phyloP scores from a whole-genome alignment of 768 basidiomycete genomes.

The Clavaria fumosa region DNA sequence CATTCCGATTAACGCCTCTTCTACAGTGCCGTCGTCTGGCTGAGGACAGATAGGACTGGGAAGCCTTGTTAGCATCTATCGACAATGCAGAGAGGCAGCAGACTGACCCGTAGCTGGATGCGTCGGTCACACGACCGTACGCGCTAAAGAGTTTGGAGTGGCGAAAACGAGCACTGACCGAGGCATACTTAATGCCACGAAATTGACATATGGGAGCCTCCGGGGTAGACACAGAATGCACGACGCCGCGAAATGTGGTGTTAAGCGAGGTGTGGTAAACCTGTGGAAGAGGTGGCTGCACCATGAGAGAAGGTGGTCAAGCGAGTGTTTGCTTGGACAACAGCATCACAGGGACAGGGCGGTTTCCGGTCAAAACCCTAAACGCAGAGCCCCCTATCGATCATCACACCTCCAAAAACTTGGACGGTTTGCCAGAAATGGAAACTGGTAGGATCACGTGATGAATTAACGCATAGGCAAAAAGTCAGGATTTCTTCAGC shows the following conservation, averaged over 20 bases:
- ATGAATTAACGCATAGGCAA: no score
- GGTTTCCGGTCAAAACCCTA: no score
- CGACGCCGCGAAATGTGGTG: slow-evolving; percentile 51
- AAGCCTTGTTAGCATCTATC: slow-evolving; percentile 4
- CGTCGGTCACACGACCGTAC: slow-evolving; percentile 44
- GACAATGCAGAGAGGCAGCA: slow-evolving; percentile 2
- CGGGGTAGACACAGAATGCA: slow-evolving; percentile 42
- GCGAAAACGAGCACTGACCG: slow-evolving; percentile 58
- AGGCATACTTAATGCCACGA: slow-evolving; percentile 65
- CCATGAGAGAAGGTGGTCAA: slow-evolving; percentile 19
- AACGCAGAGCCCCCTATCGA: no score
- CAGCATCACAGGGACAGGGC: no score
- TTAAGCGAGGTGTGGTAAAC: slow-evolving; percentile 39
- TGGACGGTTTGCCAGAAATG: no score
- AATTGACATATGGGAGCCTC: slow-evolving; percentile 51
- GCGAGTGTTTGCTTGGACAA: no score
- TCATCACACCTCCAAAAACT: no score
- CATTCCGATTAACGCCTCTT: slow-evolving; percentile 49
- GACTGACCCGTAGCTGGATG: slow-evolving; percentile 51
- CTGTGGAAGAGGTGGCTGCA: slow-evolving; percentile 15
- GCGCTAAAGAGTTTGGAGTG: slow-evolving; percentile 47
- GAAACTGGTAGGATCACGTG: no score
- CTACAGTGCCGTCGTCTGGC: slow-evolving; percentile 27
- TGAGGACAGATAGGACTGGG: slow-evolving; percentile 67
- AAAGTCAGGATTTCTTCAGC: no score